A percentile compares a stretch with the other conserved stretches of the same genome.
phyloP scores from a whole-genome alignment of 2,329 filamentous ascomycete genomes.

The Penicillium brasilianum region DNA sequence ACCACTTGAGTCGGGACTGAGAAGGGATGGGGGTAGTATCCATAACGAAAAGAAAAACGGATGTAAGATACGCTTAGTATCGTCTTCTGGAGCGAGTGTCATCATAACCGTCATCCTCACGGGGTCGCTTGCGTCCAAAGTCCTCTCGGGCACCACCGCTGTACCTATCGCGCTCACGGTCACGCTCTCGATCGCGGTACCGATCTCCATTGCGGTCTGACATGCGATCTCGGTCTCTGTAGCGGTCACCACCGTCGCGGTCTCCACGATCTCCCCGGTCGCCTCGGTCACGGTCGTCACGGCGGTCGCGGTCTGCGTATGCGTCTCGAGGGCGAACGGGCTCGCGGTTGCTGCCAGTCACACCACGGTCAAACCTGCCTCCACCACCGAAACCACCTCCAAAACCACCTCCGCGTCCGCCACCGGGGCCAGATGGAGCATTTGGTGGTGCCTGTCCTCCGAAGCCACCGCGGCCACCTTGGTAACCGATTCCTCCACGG shows the following conservation, averaged over 20 bases:
- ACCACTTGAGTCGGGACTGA: conserved; percentile 48
- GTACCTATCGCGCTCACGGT: conserved; percentile 52
- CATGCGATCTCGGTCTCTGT: conserved; percentile 56
- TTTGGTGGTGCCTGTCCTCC: conserved; percentile 56
- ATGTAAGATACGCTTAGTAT: conserved; percentile 52
- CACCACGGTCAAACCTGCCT: conserved; percentile 58
- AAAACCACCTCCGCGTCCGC: conserved; percentile 59
- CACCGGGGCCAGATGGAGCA: conserved; percentile 59
- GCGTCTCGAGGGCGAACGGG: conserved; percentile 73
- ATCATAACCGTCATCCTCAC: conserved; percentile 80
- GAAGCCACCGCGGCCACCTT: conserved; percentile 61
- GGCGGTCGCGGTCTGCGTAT: conserved; percentile 55
- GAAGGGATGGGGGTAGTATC: conserved; percentile 24
- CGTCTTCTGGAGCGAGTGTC: conserved; percentile 68
- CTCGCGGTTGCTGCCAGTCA: conserved; percentile 80
- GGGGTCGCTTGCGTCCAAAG: conserved; percentile 62
- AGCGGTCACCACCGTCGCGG: conserved; percentile 58
- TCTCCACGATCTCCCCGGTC: conserved; percentile 33
- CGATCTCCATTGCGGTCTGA: conserved; percentile 46
- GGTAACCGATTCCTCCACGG: conserved; percentile 60
- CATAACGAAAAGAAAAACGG: conserved; percentile 12
- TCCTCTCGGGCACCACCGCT: conserved; percentile 57
- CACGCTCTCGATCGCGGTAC: conserved; percentile 52
- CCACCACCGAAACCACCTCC: conserved; percentile 55
- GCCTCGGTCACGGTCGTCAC: conserved; percentile 58